Percentiles rank a stretch among this genome's conserved stretches.
These are phyloP conservation scores for Trichoderma orchidacearum DNA, from an alignment of 495 filamentous ascomycete species.

Conservation along the genomic window DNA sequence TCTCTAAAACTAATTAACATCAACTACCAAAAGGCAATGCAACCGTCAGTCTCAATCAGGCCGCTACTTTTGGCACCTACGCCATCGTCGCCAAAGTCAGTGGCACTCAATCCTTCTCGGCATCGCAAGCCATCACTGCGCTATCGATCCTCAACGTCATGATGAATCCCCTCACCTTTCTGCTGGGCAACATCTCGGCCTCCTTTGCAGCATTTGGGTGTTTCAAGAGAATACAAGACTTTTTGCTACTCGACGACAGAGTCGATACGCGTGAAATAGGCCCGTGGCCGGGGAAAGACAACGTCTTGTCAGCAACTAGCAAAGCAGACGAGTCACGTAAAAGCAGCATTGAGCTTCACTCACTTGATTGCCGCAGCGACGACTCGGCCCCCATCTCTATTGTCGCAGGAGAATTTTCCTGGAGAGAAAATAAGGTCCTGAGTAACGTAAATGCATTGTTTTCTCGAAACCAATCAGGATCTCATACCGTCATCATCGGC, in stretches of 20 bases:
- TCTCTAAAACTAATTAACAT: not conserved
- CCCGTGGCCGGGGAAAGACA: not conserved
- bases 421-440: conserved; percentile 22
- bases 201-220: conserved; percentile 37
- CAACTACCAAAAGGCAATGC: not conserved
- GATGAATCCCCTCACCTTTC: conserved; percentile 33
- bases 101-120: conserved; percentile 21
- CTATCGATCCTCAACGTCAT: conserved; percentile 40
- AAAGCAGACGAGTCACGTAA: not conserved
- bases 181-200: conserved; percentile 36
- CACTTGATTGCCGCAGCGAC: not conserved
- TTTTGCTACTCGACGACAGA: conserved; percentile 13
- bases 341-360: not conserved
- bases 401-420: conserved; percentile 27
- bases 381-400: conserved; percentile 3
- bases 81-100: conserved; percentile 29
- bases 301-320: not conserved
- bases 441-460: conserved; percentile 18
- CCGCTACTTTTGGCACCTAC: conserved; percentile 32
- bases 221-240: conserved; percentile 41
- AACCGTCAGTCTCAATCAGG: conserved; percentile 13
- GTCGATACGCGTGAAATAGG: not conserved
- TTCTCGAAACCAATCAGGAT: conserved; percentile 10
- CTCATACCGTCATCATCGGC: conserved; percentile 27
- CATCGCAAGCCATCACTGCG: conserved; percentile 35